Percentiles rank a stretch among this genome's conserved stretches.
These are phyloP conservation scores for Suhomyces bolitotheri DNA, from an alignment of 1,139 yeast genomes.

Conservation along the genomic window DNA sequence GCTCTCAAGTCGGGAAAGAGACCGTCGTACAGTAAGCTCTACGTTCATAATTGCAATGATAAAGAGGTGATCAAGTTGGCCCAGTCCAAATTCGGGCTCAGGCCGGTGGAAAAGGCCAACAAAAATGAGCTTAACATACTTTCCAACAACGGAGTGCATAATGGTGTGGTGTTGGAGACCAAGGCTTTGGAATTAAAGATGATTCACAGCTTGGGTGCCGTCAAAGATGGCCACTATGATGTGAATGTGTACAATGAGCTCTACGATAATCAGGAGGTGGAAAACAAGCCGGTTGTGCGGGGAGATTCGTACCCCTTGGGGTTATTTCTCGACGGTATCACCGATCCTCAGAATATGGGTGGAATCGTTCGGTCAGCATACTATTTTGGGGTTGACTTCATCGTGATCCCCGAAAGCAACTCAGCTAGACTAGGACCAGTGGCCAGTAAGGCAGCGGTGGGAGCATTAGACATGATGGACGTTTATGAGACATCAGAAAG, in stretches of 20 bases:
- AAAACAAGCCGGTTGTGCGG: conserved; percentile 10
- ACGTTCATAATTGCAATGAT: conserved; percentile 45
- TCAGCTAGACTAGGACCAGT: conserved; percentile 76
- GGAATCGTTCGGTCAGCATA: conserved; percentile 82
- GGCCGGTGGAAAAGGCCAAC: conserved; percentile 42
- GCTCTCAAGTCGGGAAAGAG: conserved; percentile 63
- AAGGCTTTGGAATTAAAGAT: conserved; percentile 53
- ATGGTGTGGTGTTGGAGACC: conserved; percentile 75
- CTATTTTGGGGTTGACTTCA: conserved; percentile 81
- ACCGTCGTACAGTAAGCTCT: conserved; percentile 51
- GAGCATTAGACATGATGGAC: conserved; percentile 78
- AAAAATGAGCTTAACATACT: conserved; percentile 61
- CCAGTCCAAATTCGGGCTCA: conserved; percentile 36
- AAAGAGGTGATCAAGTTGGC: conserved; percentile 47
- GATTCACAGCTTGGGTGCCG: conserved; percentile 35
- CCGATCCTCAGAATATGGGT: conserved; percentile 91
- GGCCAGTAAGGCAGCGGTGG: conserved; percentile 80
- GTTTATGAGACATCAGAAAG: conserved; percentile 61
- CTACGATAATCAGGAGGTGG: conserved; percentile 17
- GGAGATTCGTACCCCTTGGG: conserved; percentile 59
- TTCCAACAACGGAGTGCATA: conserved; percentile 74
- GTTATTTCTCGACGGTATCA: conserved; percentile 73
- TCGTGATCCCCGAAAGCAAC: conserved; percentile 68
- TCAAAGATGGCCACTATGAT: conserved; percentile 31
- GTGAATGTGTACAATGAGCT: conserved; percentile 23